Evolutionary conservation across 352 stramenopile species (phyloP), one percentile per base, ranked within the genome.

Genomic region (Phytophthora cactorum): DNA sequence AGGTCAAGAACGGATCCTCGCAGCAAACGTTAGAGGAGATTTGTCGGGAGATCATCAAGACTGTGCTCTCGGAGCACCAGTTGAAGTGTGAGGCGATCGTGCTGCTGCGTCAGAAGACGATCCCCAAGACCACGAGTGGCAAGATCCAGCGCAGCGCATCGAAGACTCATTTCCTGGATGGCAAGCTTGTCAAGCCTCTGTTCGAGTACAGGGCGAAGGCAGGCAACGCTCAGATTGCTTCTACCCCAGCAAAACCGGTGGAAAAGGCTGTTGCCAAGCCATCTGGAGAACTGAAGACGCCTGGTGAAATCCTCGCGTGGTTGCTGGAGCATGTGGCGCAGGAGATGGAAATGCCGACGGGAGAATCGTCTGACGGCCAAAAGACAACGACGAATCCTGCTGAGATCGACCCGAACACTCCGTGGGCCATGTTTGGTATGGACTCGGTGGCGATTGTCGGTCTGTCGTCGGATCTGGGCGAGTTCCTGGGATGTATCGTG

Each of bases 81-180:
- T 55, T 96, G 39, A 79, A 81, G 15, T 91, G 84, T 44, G 74
- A 88, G 52, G 75, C 72, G 12, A 90, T 96, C 58, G 85, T 95
- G n/a, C 39, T 95, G 59, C 55, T 95, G 28, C 72, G 66, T 4
- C 78, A 88, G 32, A 86, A 88, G 62, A 86, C 77, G 6, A 93
- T 95, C 25, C 80, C 84, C 1, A 95, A 95, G 76, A 95, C 89
- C 0, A 95, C 86, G 15, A 95, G 87, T 50, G 87, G 89, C 46
- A 96, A 95, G 70, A 93, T 95, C 34, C 85, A 92, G 56, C 88
- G 88, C 17, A 87, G 84, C 51, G 79, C 78, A 8, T 74, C 82
- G 9, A 93, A 91, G 65, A 32, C 74, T 5, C 78, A 88, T 64
- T 92, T 83, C 59, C 49, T 88, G 25, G 60, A 72, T 12, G 74